These are phyloP conservation scores for Cladosporium austrohemisphaericum DNA, from an alignment of 2,329 filamentous ascomycete genomes.

Conservation along the genomic window DNA sequence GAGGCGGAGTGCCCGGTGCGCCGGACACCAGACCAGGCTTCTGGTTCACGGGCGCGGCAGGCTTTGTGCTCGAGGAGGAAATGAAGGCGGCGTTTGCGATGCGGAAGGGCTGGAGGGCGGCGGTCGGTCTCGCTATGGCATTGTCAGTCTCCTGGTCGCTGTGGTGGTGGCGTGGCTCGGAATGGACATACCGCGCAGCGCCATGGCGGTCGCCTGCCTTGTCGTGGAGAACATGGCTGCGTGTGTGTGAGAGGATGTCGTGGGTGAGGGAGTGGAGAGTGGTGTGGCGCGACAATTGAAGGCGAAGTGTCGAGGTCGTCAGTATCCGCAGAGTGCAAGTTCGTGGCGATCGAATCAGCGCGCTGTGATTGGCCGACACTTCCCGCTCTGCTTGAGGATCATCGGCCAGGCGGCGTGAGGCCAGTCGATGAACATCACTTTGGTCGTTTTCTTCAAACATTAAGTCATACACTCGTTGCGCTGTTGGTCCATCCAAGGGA, in stretches of 20 bases:
- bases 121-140: conserved; percentile 60
- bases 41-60: conserved; percentile 57
- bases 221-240: conserved; percentile 49
- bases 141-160: conserved; percentile 24
- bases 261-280: conserved; percentile 22
- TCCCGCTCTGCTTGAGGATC: conserved; percentile 7
- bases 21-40: conserved; percentile 49
- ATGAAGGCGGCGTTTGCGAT: conserved; percentile 58
- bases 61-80: conserved; percentile 61
- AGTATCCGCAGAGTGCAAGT: conserved; percentile 4
- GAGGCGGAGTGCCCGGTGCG: conserved; percentile 50
- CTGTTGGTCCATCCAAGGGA: no score
- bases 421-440: background rate
- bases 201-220: conserved; percentile 51
- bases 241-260: conserved; percentile 5
- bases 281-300: conserved; percentile 21
- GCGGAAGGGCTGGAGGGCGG: conserved; percentile 61
- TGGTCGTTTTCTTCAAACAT: no score
- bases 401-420: conserved; percentile 1
- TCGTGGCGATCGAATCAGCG: conserved; percentile 15
- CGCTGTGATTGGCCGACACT: conserved; percentile 20
- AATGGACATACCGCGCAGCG: conserved; percentile 50
- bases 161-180: conserved; percentile 10
- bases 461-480: no score
- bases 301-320: conserved; percentile 10